phyloP scores from a whole-genome alignment of 768 basidiomycete species.

The Leccinum variicolor region DNA sequence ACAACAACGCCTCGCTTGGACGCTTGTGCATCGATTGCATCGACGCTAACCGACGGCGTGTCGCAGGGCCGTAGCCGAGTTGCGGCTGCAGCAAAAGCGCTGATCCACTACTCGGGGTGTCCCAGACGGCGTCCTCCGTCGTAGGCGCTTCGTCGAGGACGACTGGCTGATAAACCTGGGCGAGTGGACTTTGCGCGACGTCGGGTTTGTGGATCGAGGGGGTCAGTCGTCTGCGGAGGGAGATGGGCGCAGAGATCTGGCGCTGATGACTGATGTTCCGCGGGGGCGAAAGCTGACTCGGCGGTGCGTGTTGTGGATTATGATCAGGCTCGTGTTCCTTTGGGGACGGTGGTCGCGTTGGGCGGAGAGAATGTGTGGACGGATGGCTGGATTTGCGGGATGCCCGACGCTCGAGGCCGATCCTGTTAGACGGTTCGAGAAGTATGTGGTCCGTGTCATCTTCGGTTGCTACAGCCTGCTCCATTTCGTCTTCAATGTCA shows the following conservation, averaged over 20 bases:
- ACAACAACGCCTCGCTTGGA: constrained; percentile 10
- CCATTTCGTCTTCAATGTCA: constrained; percentile 65
- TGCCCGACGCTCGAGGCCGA: constrained; percentile 25
- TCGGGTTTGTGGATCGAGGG: constrained; percentile 22
- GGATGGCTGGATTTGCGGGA: constrained; percentile 34
- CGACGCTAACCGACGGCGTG: constrained; percentile 38
- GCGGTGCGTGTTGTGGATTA: neutral
- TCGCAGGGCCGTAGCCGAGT: constrained; percentile 38
- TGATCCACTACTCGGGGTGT: constrained; percentile 9
- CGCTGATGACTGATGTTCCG: constrained; percentile 8
- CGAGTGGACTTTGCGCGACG: constrained; percentile 51
- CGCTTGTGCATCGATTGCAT: constrained; percentile 23
- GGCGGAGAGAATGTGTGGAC: constrained; percentile 27
- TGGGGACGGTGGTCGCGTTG: constrained; percentile 16
- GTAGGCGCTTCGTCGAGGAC: constrained; percentile 46
- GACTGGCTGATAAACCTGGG: constrained; percentile 71
- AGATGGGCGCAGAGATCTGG: constrained; percentile 12
- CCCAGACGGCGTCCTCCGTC: constrained; percentile 29
- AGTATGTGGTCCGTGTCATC: constrained; percentile 1
- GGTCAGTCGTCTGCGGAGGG: constrained; percentile 18
- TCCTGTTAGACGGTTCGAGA: constrained; percentile 12
- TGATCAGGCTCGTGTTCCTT: constrained; percentile 17
- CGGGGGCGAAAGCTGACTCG: constrained; percentile 7
- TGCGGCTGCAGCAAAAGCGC: constrained; percentile 8
- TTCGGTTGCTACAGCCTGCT: constrained; percentile 4